Conservation (phyloP, 108 stramenopile species). For the Mayamaea pseudoterrestris region DNA sequence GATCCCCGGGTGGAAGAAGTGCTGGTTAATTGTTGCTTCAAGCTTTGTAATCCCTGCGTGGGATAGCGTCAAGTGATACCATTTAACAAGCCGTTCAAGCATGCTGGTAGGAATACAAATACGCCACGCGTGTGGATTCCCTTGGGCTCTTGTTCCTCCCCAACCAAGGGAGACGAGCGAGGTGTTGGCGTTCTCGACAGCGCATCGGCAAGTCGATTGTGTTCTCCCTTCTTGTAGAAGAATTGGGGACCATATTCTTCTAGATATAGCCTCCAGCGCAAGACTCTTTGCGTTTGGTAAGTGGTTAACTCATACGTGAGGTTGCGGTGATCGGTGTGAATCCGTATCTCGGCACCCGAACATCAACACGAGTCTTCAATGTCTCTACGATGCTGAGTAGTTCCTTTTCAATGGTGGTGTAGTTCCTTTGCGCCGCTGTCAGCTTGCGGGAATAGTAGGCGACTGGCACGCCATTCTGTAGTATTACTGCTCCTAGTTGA, state of each 20-base stretch:
- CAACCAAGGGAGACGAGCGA: too few relatives aligned
- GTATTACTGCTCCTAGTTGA: constrained; percentile 22
- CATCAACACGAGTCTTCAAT: constrained; percentile 25
- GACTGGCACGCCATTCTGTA: constrained; percentile 24
- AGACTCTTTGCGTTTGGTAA: constrained; percentile 21
- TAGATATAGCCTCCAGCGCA: constrained; percentile 29
- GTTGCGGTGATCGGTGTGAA: constrained; percentile 32
- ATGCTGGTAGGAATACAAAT: constrained; percentile 19
- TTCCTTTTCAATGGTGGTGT: constrained; percentile 31
- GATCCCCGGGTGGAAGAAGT: constrained; percentile 5
- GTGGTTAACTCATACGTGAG: background rate
- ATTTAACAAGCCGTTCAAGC: constrained; percentile 5
- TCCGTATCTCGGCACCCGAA: constrained; percentile 2
- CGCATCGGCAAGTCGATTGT: constrained; percentile 20
- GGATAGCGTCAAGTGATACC: constrained; percentile 20
- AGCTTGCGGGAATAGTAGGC: constrained; percentile 29
- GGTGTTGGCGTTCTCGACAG: too few relatives aligned
- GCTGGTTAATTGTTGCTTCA: constrained; percentile 1
- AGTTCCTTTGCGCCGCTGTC: constrained; percentile 21
- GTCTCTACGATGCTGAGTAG: constrained; percentile 25
- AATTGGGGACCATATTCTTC: constrained; percentile 29
- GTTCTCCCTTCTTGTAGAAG: constrained; percentile 19
- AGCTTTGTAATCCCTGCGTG: constrained; percentile 17
- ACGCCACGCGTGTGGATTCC: constrained; percentile 18
- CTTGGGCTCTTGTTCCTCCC: too few relatives aligned